Conservation (phyloP, 495 filamentous ascomycete species). For the Barbatosphaeria neglecta region DNA sequence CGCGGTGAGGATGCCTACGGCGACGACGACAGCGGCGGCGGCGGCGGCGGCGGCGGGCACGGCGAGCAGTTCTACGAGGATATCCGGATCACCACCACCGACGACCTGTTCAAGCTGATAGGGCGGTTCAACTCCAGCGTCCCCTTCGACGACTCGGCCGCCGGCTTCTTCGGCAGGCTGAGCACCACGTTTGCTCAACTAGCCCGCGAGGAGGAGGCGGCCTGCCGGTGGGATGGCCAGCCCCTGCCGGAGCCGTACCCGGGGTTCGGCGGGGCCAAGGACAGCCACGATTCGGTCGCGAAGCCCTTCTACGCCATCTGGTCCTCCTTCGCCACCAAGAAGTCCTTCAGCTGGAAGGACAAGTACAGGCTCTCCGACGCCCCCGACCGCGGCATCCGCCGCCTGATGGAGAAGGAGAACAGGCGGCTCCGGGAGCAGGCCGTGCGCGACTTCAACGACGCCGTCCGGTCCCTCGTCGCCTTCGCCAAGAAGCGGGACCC, state of each 20-base stretch:
- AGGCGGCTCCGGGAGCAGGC: slow-evolving; percentile 70
- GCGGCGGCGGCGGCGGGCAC: slow-evolving; percentile 23
- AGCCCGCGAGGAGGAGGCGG: slow-evolving; percentile 66
- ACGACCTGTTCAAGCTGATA: slow-evolving; percentile 63
- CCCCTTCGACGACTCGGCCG: slow-evolving; percentile 61
- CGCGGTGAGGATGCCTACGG: slow-evolving; percentile 39
- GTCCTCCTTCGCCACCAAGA: slow-evolving; percentile 71
- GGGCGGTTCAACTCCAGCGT: slow-evolving; percentile 64
- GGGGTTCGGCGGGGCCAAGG: slow-evolving; percentile 59
- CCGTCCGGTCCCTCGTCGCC: slow-evolving; percentile 71
- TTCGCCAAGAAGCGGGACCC: slow-evolving; percentile 93
- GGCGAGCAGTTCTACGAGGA: slow-evolving; percentile 45
- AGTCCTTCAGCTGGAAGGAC: slow-evolving; percentile 85
- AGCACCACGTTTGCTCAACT: slow-evolving; percentile 65
- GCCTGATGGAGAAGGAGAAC: slow-evolving; percentile 94
- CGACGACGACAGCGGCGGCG: slow-evolving; percentile 30
- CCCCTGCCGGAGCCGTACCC: slow-evolving; percentile 49
- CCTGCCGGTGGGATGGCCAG: slow-evolving; percentile 53
- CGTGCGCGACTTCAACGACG: slow-evolving; percentile 82
- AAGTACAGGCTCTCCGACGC: slow-evolving; percentile 70
- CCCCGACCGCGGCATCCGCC: slow-evolving; percentile 69
- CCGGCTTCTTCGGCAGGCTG: slow-evolving; percentile 74
- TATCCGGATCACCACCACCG: slow-evolving; percentile 58
- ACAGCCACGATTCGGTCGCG: slow-evolving; percentile 58
- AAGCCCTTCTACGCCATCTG: slow-evolving; percentile 74